Base-by-base conservation (phyloP, 306 rosid genomes). In the Inga laurina region DNA sequence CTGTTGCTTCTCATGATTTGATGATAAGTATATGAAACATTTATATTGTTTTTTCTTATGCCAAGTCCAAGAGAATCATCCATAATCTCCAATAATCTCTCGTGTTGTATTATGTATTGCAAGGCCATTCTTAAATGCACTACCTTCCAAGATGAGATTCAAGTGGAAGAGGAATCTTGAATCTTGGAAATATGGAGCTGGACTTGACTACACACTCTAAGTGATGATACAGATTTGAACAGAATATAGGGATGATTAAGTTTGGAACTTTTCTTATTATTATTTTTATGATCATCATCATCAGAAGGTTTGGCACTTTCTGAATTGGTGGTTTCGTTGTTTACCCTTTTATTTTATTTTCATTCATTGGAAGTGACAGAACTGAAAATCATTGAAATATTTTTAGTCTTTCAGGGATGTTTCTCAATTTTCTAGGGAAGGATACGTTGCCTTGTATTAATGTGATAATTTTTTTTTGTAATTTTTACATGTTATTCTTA, bases 111-210 rank as follows among this genome's bases (percentile, higher is more conserved):
- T 73, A 66, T 82, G 32, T 45, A 44, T 64, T 88, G 76, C 79
- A 54, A 96, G 99, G 96, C 83, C 90, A 30, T 84, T 87, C 62
- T 81, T 96, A 46, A 79, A 84, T 65, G 27, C 87, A 77, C 45
- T 93, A 76, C 91, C 98, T 18, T 81, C 97, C 32, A 70, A 93
- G 86, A 74, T 27, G 86, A 90, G 86, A 46, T 96, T 90, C 77
- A 87, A 81, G 85, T 93, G 93, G 98, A 92, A 85, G 76, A 83
- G 94, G 83, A 90, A 84, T 67, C 97, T 96, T 0, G 97, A 96
- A 86, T 91, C 99, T 74, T 96, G 99, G 98, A 96, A 92, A 86
- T 92, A 93, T 81, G 99, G 99, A 79, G 91, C 99, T 82, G 98
- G 99, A 79, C 90, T 96, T 82, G 99, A 93, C 86, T 92, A 90